These are phyloP conservation scores for Candida anglica DNA, from an alignment of 805 yeast genomes.

Conservation along the genomic window DNA sequence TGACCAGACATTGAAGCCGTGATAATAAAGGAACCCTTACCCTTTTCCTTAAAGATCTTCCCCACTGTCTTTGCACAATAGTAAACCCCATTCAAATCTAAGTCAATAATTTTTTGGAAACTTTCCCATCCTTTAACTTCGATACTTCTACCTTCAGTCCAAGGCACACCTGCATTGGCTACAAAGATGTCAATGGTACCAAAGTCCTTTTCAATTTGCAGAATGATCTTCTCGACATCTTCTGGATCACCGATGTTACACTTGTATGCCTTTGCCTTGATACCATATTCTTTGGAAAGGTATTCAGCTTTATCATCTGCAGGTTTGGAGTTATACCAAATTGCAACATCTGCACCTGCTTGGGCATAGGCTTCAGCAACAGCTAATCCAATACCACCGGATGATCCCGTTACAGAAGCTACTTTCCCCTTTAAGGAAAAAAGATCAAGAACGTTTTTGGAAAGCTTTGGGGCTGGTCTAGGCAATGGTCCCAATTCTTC, in stretches of 20 bases:
- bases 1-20: constrained; percentile 48
- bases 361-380: constrained; percentile 82
- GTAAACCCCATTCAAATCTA: constrained; percentile 39
- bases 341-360: constrained; percentile 76
- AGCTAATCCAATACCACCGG: constrained; percentile 78
- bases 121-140: constrained; percentile 31
- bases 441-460: constrained; percentile 55
- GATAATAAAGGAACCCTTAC: constrained; percentile 39
- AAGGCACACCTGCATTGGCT: constrained; percentile 87
- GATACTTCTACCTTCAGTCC: constrained; percentile 59
- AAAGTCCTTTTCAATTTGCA: constrained; percentile 58
- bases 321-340: constrained; percentile 46
- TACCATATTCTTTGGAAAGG: constrained; percentile 54
- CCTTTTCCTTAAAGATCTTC: constrained; percentile 32
- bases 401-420: constrained; percentile 82
- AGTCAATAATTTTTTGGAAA: constrained; percentile 34
- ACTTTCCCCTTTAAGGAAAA: constrained; percentile 79
- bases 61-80: constrained; percentile 43
- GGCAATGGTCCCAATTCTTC: constrained; percentile 44
- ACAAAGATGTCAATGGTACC: constrained; percentile 80
- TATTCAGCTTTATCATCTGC: constrained; percentile 60
- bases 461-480: constrained; percentile 46
- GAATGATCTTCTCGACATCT: constrained; percentile 46
- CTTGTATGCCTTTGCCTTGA: constrained; percentile 61
- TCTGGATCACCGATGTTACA: constrained; percentile 50